Percentiles rank a stretch among this genome's conserved stretches.
Evolutionary conservation across 2,329 filamentous ascomycete species (phyloP).

Genomic region (Fusarium aywerte): DNA sequence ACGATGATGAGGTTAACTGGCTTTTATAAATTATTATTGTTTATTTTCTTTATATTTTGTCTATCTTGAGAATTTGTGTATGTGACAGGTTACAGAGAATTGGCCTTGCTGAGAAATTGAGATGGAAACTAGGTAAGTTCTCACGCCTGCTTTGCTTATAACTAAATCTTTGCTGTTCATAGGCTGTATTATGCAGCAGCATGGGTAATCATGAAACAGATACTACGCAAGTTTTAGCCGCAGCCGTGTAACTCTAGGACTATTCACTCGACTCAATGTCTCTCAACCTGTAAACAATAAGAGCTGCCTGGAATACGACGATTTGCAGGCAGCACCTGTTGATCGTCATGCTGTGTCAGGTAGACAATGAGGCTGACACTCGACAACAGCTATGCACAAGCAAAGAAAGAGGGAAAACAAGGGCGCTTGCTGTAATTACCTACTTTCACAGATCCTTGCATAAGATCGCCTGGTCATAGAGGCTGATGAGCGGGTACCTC

Average conservation of each 20-base stretch:
- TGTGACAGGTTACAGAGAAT: too few species aligned
- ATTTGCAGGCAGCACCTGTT: not conserved
- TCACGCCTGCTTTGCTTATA: too few species aligned
- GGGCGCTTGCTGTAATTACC: not conserved
- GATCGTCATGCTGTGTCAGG: not conserved
- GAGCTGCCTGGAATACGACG: not conserved
- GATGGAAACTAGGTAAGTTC: too few species aligned
- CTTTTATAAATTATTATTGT: not conserved
- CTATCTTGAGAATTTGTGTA: too few species aligned
- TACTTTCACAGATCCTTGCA: not conserved
- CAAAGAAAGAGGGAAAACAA: not conserved
- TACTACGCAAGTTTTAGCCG: not conserved
- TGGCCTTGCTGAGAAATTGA: too few species aligned
- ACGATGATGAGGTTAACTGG: not conserved
- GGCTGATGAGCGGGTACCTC: constrained; percentile 6
- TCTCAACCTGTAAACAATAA: not conserved
- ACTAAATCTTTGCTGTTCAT: too few species aligned
- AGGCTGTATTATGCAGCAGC: not conserved
- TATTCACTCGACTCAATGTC: rapidly evolving
- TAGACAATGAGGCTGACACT: not conserved
- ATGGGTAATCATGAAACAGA: not conserved
- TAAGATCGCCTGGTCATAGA: constrained; percentile 1
- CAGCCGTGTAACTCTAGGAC: not conserved
- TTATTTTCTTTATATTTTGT: too few species aligned
- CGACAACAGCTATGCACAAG: not conserved